phyloP scores from a whole-genome alignment of 164 flowering plant genomes.

The Berberis vulgaris region DNA sequence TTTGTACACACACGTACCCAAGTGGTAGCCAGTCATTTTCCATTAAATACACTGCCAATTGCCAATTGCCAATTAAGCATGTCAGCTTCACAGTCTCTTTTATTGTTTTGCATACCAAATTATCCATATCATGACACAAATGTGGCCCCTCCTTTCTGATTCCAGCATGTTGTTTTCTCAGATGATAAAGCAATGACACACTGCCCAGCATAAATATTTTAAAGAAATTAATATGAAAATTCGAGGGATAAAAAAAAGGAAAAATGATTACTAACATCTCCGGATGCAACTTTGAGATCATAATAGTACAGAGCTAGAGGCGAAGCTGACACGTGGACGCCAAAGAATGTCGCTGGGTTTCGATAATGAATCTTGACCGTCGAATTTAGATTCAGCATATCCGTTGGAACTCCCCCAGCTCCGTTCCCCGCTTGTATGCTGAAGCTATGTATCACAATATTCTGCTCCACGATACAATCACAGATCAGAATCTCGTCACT shows the following conservation, averaged over 20 bases:
- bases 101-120: no score
- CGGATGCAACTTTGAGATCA: conserved; percentile 66
- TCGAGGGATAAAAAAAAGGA: neutral
- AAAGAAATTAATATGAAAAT: no score
- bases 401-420: conserved; percentile 64
- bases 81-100: no score
- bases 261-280: conserved; percentile 37
- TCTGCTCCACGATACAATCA: conserved; percentile 26
- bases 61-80: no score
- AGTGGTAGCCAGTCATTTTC: no score
- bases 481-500: neutral
- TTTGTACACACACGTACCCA: no score
- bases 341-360: conserved; percentile 76
- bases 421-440: conserved; percentile 73
- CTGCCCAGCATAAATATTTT: no score
- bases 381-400: conserved; percentile 71
- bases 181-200: no score
- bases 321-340: conserved; percentile 71
- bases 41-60: no score
- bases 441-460: conserved; percentile 48
- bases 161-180: no score
- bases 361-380: conserved; percentile 55
- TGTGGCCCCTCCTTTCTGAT: no score
- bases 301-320: conserved; percentile 50
- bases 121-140: no score